These are phyloP conservation scores for Ananas comosus DNA, from an alignment of 176 grass and related monocot species.

Conservation along the genomic window DNA sequence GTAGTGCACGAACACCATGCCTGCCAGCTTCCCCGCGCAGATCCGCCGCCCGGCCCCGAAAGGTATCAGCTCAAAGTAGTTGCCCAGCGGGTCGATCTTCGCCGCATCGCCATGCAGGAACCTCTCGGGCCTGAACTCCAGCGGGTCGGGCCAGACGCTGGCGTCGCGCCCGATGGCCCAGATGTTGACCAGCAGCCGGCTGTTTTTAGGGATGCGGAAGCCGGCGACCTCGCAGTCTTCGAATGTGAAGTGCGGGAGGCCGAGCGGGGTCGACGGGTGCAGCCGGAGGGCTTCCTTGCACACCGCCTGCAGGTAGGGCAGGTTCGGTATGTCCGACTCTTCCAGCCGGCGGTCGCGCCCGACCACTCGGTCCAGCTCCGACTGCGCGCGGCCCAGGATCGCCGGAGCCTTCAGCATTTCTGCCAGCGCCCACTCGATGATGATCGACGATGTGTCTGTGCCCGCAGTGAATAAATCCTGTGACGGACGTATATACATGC, in stretches of 20 bases:
- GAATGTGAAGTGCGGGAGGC: conserved; percentile 76
- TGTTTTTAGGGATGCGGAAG: conserved; percentile 47
- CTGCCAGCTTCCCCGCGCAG: conserved; percentile 70
- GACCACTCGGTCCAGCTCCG: conserved; percentile 52
- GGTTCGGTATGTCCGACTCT: conserved; percentile 46
- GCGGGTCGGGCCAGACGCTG: conserved; percentile 35
- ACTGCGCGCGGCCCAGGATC: conserved; percentile 35
- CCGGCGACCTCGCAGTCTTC: conserved; percentile 48
- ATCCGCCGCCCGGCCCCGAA: conserved; percentile 67
- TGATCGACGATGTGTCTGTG: conserved; percentile 81
- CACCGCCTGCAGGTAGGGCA: conserved; percentile 65
- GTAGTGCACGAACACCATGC: conserved; percentile 85
- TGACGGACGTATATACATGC: neutral
- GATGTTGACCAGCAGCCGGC: conserved; percentile 56
- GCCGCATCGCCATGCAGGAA: conserved; percentile 32
- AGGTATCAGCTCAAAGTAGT: conserved; percentile 79
- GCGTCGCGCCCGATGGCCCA: conserved; percentile 79
- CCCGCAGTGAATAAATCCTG: conserved; percentile 92
- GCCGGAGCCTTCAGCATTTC: conserved; percentile 57
- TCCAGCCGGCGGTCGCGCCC: conserved; percentile 39
- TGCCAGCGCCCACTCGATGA: conserved; percentile 74
- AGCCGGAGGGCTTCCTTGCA: conserved; percentile 70
- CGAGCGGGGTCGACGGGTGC: conserved; percentile 67
- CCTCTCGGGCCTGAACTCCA: conserved; percentile 60
- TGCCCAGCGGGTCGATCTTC: conserved; percentile 48